phyloP scores from a whole-genome alignment of 805 yeast species.

The Metschnikowia santaceciliae region DNA sequence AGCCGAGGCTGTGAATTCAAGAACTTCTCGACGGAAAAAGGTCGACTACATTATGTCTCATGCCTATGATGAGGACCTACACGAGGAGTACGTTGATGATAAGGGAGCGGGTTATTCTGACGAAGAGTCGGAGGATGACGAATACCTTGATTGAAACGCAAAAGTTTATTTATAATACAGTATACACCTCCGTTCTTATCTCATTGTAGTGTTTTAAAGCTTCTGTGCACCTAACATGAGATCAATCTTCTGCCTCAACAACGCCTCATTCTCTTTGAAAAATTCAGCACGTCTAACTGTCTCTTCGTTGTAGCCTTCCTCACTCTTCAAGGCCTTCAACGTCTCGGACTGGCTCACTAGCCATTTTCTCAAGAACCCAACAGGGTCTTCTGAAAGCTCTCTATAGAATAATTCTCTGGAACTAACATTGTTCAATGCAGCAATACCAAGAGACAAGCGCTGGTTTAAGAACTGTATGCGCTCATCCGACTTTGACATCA shows the following conservation, averaged over 20 bases:
- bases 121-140: constrained; percentile 12
- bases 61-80: constrained; percentile 9
- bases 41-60: constrained; percentile 11
- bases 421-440: constrained; percentile 50
- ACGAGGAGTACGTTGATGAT: constrained; percentile 6
- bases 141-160: constrained; percentile 6
- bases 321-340: constrained; percentile 81
- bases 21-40: constrained; percentile 15
- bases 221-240: constrained; percentile 55
- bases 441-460: constrained; percentile 47
- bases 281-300: constrained; percentile 79
- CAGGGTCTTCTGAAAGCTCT: constrained; percentile 73
- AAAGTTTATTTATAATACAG: constrained; percentile 3
- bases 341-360: constrained; percentile 78
- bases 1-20: constrained; percentile 4
- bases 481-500: constrained; percentile 41
- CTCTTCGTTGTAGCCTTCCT: constrained; percentile 87
- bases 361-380: constrained; percentile 67
- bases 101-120: constrained; percentile 13
- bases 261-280: constrained; percentile 61
- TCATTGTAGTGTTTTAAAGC: constrained; percentile 6
- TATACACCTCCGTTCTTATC: not conserved
- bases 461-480: constrained; percentile 39
- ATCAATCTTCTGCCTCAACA: constrained; percentile 74
- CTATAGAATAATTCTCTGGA: constrained; percentile 76